Evolutionary conservation across 1,284 basidiomycete species (phyloP), one percentile per base, ranked within the genome.

Genomic region (Sphaerobolus stellatus): DNA sequence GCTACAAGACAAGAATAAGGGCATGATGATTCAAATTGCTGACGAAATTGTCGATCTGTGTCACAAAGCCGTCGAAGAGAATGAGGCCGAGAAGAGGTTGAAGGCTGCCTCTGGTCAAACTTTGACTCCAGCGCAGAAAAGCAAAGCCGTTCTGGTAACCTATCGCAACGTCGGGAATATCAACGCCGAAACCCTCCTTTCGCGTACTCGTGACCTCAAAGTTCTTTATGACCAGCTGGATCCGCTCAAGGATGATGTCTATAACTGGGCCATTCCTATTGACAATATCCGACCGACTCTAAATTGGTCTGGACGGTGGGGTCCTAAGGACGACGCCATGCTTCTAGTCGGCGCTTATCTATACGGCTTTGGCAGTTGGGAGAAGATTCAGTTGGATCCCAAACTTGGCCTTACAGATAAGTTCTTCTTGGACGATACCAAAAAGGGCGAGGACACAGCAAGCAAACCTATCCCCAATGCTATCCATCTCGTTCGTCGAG

Each of bases 281-380:
- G 94, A 98, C 53, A 92, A 90, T 67, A 89, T 98, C 60, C 88
- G 96, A 57, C 90, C 93, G 28, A 97, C 94, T 4, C 82, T 94
- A 58, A 95, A 95, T 66, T 99, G 96, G 95, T 92, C 91, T 43
- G 93, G 93, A 56, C 88, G 92, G 36, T 99, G 97, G 97, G 86
- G 84, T n/a, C 83, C 87, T 29, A 83, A 86, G 58, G 94, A 99
- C 60, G 97, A 99, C 70, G 88, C 94, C 2, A 92, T 93, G 82
- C 80, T 99, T 13, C 81, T 99, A 24, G 86, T 98, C 49, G 97
- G 97, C 28, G 92, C 97, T 18, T 98, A 83, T 79, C 70, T 89
- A 47, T 90, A 99, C 64, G 97, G 97, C 24, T 97, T 99, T 68
- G 95, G 95, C 18, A 92, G 90, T 62, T 99, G 97, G 97, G 97